A percentile compares a stretch with the other conserved stretches of the same genome.
phyloP scores from a whole-genome alignment of 2,329 filamentous ascomycete species.

The Diaporthe sp. region DNA sequence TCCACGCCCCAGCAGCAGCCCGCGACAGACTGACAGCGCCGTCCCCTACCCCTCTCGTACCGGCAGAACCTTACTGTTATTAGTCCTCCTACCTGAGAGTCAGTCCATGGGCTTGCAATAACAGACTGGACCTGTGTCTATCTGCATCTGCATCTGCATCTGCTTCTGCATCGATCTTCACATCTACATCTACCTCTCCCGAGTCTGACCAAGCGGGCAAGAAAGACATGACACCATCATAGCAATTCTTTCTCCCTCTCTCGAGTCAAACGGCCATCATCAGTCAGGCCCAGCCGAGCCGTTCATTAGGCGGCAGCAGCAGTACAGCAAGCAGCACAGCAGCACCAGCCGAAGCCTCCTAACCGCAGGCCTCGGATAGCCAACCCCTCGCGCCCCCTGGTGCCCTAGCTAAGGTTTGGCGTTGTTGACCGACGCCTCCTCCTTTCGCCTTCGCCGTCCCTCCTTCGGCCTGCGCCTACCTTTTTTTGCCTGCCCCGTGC shows the following conservation, averaged over 20 bases:
- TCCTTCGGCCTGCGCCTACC: constrained; percentile 10
- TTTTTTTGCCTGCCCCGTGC: constrained; percentile 37
- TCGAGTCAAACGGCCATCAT: not conserved
- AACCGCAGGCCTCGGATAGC: not conserved
- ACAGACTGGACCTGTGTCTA: not conserved
- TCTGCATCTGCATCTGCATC: not conserved
- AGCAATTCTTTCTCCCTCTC: not conserved
- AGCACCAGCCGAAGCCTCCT: not conserved
- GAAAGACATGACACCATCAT: not conserved
- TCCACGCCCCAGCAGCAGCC: not conserved
- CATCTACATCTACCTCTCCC: not conserved
- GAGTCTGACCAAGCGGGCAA: constrained; percentile 15
- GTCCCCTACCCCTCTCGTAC: not conserved
- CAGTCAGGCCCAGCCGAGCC: not conserved
- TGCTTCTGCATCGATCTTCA: not conserved
- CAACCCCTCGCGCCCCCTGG: not conserved
- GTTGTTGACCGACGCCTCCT: constrained; percentile 38
- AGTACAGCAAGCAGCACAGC: not conserved
- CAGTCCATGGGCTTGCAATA: not conserved
- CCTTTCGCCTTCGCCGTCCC: constrained; percentile 19
- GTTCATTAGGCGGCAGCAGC: not conserved
- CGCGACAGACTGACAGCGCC: not conserved
- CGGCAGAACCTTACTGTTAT: not conserved
- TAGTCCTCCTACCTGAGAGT: not conserved
- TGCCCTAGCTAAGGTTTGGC: constrained; percentile 22